Evolutionary conservation across 2,329 filamentous ascomycete genomes (phyloP).

Genomic region (Pseudonectria buxi): DNA sequence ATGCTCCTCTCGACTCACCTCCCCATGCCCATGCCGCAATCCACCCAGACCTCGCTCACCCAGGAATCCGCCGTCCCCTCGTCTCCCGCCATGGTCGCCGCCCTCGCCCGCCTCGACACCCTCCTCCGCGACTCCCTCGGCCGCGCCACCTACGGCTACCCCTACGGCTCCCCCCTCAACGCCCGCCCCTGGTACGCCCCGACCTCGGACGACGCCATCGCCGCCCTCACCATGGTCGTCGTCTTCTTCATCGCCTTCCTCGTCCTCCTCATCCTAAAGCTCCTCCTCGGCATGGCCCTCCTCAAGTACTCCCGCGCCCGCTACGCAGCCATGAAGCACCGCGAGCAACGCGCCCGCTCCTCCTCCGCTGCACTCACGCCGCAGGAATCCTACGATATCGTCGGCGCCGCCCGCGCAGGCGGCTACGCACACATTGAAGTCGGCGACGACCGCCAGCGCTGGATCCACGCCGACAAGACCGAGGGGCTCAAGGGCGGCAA

Average conservation of each 20-base stretch:
- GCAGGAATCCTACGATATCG: slow-evolving; percentile 57
- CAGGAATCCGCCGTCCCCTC: slow-evolving; percentile 56
- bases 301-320: slow-evolving; percentile 72
- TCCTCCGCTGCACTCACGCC: slow-evolving; percentile 37
- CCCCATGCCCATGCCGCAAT: slow-evolving; percentile 62
- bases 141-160: slow-evolving; percentile 60
- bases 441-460: slow-evolving; percentile 75
- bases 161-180: slow-evolving; percentile 34
- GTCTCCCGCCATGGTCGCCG: slow-evolving; percentile 69
- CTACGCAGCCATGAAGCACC: slow-evolving; percentile 73
- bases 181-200: slow-evolving; percentile 45
- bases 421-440: slow-evolving; percentile 83
- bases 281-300: slow-evolving; percentile 82
- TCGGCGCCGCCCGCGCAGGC: slow-evolving; percentile 64
- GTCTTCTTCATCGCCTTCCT: slow-evolving; percentile 83
- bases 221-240: slow-evolving; percentile 72
- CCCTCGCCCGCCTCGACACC: slow-evolving; percentile 71
- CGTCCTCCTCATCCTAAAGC: slow-evolving; percentile 74
- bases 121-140: slow-evolving; percentile 71
- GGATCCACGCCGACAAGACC: slow-evolving; percentile 80
- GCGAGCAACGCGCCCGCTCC: slow-evolving; percentile 42
- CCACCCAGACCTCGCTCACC: slow-evolving; percentile 58
- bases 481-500: slow-evolving; percentile 57
- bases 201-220: slow-evolving; percentile 67
- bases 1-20: slow-evolving; percentile 93